A percentile compares a stretch with the other conserved stretches of the same genome.
These are phyloP conservation scores for Beauveria sp. DNA, from an alignment of 2,329 filamentous ascomycete genomes.

Conservation along the genomic window DNA sequence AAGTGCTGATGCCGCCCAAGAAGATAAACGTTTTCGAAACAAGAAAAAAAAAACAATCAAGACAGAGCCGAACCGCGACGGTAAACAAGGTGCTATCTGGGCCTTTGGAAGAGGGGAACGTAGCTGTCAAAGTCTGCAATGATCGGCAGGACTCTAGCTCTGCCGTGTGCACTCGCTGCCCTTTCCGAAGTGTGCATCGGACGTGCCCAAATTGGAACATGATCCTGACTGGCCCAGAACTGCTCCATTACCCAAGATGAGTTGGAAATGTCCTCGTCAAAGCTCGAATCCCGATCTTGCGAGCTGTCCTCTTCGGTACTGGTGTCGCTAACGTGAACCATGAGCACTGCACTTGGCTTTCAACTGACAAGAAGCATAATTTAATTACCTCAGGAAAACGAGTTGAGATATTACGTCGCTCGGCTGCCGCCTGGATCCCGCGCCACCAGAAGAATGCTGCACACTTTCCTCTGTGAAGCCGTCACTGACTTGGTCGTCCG, in stretches of 20 bases:
- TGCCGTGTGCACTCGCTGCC: not conserved
- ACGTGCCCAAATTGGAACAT: not conserved
- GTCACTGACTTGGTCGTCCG: not conserved
- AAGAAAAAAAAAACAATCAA: not conserved
- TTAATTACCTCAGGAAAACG: not conserved
- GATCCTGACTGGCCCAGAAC: not conserved
- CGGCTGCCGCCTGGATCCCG: not conserved
- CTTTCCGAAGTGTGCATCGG: not conserved
- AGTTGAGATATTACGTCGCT: not conserved
- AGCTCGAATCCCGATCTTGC: not conserved
- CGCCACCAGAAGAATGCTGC: not conserved
- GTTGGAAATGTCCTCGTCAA: too few relatives aligned
- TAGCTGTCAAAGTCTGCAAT: not conserved
- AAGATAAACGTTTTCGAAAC: not conserved
- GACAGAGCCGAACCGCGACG: not conserved
- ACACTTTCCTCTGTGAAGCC: not conserved
- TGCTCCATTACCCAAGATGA: not conserved
- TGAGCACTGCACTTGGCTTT: not conserved
- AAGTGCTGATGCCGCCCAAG: not conserved
- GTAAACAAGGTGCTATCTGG: not conserved
- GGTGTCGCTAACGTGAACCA: not conserved
- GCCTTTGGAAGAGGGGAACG: not conserved
- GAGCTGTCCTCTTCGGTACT: not conserved
- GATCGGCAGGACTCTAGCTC: not conserved
- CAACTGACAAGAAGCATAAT: not conserved